Evolutionary conservation across 1,139 yeast species (phyloP).

Genomic region (Saccharomyces hybrid): DNA sequence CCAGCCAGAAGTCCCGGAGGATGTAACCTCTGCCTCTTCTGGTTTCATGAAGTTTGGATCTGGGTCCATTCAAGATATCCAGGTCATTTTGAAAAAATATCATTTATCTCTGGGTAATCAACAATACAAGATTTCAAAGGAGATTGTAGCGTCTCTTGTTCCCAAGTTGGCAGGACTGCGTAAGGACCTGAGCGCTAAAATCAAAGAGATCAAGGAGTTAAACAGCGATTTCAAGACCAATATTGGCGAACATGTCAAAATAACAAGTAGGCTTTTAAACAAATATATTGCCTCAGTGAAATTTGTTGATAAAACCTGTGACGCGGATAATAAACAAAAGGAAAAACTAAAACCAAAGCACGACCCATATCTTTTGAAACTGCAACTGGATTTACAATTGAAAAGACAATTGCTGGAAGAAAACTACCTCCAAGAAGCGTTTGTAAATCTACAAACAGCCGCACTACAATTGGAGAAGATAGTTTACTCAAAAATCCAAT

Average conservation of each 20-base stretch:
- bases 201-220: constrained; percentile 43
- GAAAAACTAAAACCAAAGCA: constrained; percentile 28
- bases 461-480: constrained; percentile 65
- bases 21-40: constrained; percentile 31
- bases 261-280: constrained; percentile 38
- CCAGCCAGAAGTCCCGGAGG: constrained; percentile 9
- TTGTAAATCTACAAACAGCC: constrained; percentile 56
- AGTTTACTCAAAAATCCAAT: constrained; percentile 58
- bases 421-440: constrained; percentile 61
- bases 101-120: constrained; percentile 39
- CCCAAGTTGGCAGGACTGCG: constrained; percentile 55
- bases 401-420: constrained; percentile 61
- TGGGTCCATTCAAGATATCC: constrained; percentile 41
- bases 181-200: constrained; percentile 44
- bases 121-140: constrained; percentile 45
- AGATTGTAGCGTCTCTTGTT: constrained; percentile 45
- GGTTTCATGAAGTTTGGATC: constrained; percentile 45
- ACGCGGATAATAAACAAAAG: constrained; percentile 12
- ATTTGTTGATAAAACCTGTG: constrained; percentile 15
- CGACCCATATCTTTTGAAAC: constrained; percentile 61
- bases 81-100: constrained; percentile 39
- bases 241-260: constrained; percentile 23
- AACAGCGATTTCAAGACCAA: constrained; percentile 29
- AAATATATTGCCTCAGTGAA: constrained; percentile 37
- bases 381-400: constrained; percentile 58